Conservation (phyloP, 495 filamentous ascomycete species). For the Patellaria atrata region DNA sequence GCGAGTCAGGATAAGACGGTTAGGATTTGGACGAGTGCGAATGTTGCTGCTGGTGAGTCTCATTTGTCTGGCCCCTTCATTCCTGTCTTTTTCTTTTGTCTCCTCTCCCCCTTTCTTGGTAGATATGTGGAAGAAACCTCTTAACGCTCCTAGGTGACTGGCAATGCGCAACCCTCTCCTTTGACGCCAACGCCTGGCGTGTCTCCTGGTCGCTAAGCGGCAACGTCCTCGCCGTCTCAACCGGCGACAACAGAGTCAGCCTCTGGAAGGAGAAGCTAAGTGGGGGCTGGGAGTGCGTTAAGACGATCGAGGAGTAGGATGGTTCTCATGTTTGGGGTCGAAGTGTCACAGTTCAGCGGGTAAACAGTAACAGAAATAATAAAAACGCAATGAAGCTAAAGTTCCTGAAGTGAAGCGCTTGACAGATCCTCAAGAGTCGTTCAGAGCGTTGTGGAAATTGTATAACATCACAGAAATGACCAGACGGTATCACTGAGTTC, state of each 20-base stretch:
- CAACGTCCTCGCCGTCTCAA: conserved; percentile 86
- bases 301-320: conserved; percentile 83
- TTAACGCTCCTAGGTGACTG: conserved; percentile 41
- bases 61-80: no score
- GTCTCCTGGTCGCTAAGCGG: conserved; percentile 97
- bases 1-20: conserved; percentile 95
- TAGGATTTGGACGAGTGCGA: conserved; percentile 74
- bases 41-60: conserved; percentile 17
- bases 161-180: conserved; percentile 67
- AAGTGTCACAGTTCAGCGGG: no score
- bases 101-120: neutral
- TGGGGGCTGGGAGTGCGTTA: conserved; percentile 83
- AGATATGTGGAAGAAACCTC: neutral
- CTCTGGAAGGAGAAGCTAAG: conserved; percentile 74
- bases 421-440: no score
- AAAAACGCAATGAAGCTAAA: no score
- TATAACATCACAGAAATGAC: no score
- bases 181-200: conserved; percentile 83
- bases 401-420: no score
- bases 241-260: conserved; percentile 92
- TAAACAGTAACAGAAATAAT: no score
- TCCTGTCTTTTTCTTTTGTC: no score
- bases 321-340: no score
- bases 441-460: no score
- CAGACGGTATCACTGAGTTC: no score